Conservation (phyloP, 2,329 filamentous ascomycete genomes). For the Onygena corvina region DNA sequence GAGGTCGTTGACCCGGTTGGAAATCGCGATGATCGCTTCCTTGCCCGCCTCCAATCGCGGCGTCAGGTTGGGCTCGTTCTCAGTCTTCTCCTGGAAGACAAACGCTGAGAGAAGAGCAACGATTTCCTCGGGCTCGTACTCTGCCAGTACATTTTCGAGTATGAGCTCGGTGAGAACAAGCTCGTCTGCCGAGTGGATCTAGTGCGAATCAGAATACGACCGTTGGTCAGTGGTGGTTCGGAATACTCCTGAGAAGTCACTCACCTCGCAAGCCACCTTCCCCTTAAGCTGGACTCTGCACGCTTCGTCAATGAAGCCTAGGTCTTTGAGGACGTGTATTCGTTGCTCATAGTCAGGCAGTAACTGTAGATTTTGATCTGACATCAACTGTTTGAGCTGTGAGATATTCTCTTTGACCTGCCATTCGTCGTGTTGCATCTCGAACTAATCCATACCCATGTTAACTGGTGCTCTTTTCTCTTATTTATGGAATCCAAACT, state of each 20-base stretch:
- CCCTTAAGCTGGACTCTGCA: slow-evolving; percentile 89
- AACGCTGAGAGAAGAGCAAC: slow-evolving; percentile 87
- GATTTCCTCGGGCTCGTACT: slow-evolving; percentile 93
- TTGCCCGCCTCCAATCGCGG: slow-evolving; percentile 70
- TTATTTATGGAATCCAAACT: slow-evolving; percentile 30
- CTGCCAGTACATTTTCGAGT: slow-evolving; percentile 88
- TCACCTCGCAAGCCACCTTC: slow-evolving; percentile 84
- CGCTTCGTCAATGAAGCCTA: slow-evolving; percentile 80
- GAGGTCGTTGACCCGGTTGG: slow-evolving; percentile 81
- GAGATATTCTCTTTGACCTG: slow-evolving; percentile 87
- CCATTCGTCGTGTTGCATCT: slow-evolving; percentile 95
- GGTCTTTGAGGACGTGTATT: slow-evolving; percentile 78
- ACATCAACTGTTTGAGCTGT: slow-evolving; percentile 75
- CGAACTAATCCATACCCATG: slow-evolving; percentile 52
- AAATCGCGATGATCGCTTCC: slow-evolving; percentile 75
- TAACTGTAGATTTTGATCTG: slow-evolving; percentile 89
- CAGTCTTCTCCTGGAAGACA: slow-evolving; percentile 96
- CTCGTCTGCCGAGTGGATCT: slow-evolving; percentile 91
- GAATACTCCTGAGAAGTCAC: slow-evolving; percentile 8
- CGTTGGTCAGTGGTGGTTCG: slow-evolving; percentile 1
- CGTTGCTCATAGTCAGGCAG: slow-evolving; percentile 95
- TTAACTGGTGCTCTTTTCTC: neutral
- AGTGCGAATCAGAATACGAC: neutral
- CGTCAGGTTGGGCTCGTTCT: slow-evolving; percentile 66
- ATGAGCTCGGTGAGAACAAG: slow-evolving; percentile 91